A percentile compares a stretch with the other conserved stretches of the same genome.
Conservation (phyloP, 2,329 filamentous ascomycete genomes). For the Penicillium sp. region DNA sequence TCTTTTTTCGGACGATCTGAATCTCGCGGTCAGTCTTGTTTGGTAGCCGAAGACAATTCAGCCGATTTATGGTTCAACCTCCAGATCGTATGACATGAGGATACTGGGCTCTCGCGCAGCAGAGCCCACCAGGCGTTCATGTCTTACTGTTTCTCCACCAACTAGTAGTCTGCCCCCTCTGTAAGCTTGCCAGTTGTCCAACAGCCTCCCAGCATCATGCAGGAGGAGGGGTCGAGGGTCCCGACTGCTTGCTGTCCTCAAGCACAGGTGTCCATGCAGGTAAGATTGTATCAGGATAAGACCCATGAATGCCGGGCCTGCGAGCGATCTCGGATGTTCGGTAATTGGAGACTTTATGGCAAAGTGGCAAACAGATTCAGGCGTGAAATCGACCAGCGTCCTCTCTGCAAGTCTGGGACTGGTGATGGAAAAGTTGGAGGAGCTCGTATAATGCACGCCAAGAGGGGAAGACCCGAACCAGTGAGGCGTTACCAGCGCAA, state of each 20-base stretch:
- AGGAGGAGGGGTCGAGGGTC: constrained; percentile 1
- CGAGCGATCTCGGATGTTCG: constrained; percentile 6
- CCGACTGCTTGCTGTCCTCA: not conserved
- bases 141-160: constrained; percentile 8
- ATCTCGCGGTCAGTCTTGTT: not conserved
- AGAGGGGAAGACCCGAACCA: constrained; percentile 21
- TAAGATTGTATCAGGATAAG: not conserved
- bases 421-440: constrained; percentile 12
- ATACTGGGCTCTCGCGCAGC: not conserved
- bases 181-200: constrained; percentile 14
- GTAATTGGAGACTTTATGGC: not conserved
- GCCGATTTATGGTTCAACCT: not conserved
- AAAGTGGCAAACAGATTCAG: not conserved
- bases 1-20: not conserved
- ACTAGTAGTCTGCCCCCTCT: not conserved
- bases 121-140: constrained; percentile 4
- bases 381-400: not conserved
- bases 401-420: not conserved
- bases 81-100: not conserved
- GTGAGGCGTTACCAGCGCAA: constrained; percentile 19
- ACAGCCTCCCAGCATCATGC: not conserved
- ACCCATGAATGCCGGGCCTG: not conserved
- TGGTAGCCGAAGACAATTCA: not conserved
- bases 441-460: constrained; percentile 18
- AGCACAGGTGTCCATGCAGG: constrained; percentile 6